Evolutionary conservation across 2,329 filamentous ascomycete genomes (phyloP).

Genomic region (Camptophora hylomeconis): DNA sequence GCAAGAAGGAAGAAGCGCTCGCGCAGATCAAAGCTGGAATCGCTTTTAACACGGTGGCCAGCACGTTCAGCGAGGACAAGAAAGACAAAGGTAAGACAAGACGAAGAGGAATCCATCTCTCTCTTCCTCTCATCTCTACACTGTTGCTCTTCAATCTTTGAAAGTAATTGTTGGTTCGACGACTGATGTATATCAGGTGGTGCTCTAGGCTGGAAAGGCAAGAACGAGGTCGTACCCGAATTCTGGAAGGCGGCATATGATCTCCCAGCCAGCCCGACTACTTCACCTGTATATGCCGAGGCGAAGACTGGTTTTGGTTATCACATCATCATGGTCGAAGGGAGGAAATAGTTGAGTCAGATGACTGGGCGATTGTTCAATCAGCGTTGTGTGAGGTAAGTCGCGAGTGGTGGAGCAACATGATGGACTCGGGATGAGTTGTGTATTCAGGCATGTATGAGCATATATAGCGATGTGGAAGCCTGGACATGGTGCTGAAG

Average conservation of each 20-base stretch:
- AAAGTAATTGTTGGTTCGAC: constrained; percentile 4
- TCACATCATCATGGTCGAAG: constrained; percentile 57
- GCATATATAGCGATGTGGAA: no score
- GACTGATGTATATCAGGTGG: constrained; percentile 41
- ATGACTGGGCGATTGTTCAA: constrained; percentile 5
- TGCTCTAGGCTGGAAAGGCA: constrained; percentile 50
- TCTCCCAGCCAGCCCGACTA: constrained; percentile 44
- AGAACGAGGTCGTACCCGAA: constrained; percentile 41
- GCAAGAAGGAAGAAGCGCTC: constrained; percentile 52
- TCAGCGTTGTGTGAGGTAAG: no score
- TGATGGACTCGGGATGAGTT: no score
- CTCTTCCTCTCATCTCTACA: constrained; percentile 3
- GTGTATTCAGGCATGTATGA: no score
- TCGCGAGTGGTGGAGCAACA: no score
- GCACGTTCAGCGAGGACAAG: constrained; percentile 54
- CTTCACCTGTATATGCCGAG: constrained; percentile 34
- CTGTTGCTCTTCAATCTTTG: constrained; percentile 7
- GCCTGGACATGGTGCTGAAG: no score
- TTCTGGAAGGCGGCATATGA: constrained; percentile 53
- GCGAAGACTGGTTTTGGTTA: constrained; percentile 52
- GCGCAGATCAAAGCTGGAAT: constrained; percentile 45
- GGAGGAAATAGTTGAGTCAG: constrained; percentile 37
- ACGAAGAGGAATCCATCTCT: constrained; percentile 1
- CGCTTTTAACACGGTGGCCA: constrained; percentile 53
- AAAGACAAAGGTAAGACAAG: constrained; percentile 37